Conservation (phyloP, 495 filamentous ascomycete species). For the Sphaerosporella brunnea region DNA sequence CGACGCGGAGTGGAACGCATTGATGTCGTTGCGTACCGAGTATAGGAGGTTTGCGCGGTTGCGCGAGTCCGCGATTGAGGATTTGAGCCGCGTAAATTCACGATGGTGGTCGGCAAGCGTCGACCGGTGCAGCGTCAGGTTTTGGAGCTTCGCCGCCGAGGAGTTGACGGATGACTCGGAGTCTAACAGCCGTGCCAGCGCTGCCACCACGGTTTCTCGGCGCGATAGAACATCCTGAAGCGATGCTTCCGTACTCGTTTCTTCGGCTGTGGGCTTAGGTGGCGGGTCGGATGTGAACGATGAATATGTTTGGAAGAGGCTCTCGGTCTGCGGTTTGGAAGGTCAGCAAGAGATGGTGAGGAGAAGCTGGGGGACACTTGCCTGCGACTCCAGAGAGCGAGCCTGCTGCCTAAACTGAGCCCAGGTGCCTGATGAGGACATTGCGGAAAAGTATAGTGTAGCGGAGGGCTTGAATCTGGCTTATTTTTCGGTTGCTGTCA, state of each 20-base stretch:
- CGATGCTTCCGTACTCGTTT: constrained; percentile 57
- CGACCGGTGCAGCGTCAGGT: constrained; percentile 80
- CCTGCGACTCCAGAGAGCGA: constrained; percentile 78
- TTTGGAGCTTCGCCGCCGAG: constrained; percentile 85
- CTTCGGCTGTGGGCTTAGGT: constrained; percentile 67
- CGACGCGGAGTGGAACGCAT: constrained; percentile 56
- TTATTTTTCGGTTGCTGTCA: too few species aligned
- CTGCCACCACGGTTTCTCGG: constrained; percentile 65
- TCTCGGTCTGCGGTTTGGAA: constrained; percentile 50
- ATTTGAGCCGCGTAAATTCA: constrained; percentile 56
- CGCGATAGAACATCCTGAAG: constrained; percentile 73
- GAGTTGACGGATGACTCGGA: constrained; percentile 78
- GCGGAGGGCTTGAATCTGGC: too few species aligned
- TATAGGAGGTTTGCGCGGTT: constrained; percentile 81
- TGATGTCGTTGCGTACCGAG: constrained; percentile 80
- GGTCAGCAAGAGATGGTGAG: background rate
- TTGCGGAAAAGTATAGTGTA: too few species aligned
- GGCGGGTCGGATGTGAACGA: constrained; percentile 83
- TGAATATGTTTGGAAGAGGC: constrained; percentile 84
- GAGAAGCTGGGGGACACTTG: constrained; percentile 27
- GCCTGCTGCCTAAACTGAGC: constrained; percentile 90
- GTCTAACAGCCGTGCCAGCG: constrained; percentile 79
- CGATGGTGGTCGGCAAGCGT: constrained; percentile 71
- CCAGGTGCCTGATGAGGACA: constrained; percentile 41
- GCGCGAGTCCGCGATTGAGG: constrained; percentile 51